Evolutionary conservation across 2,329 filamentous ascomycete species (phyloP), one percentile per base, ranked within the genome.

Genomic region (Fusarium sp.): DNA sequence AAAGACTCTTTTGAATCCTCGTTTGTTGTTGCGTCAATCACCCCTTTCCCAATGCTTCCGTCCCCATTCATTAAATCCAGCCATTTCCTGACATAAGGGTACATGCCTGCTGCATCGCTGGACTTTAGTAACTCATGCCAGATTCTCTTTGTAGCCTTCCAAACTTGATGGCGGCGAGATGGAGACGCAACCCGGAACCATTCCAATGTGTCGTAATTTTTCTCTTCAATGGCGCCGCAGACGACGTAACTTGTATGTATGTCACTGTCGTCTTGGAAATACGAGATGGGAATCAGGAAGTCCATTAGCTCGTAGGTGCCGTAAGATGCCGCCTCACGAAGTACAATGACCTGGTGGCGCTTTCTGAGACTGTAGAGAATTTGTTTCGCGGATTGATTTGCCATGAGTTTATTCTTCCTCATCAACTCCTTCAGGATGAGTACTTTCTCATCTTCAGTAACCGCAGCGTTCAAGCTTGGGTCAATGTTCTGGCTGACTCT

Each of bases 341-440:
- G 29, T 13, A 32, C 11, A 6, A 7, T 13, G 9, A 2, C 2
- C 4, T 0, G 11, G 2, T 32, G 1, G 3, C 10, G 1, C 1
- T 2, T 4, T 5, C 6, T 3, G 29, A 32, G 11, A 13, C 6
- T 2, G 9, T 32, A 2, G 13, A 32, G n/a, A 13, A 3, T 12
- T 13, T 32, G 9, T 12, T 32, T 32, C 2, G 29, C 29, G 7
- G 11, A 11, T 11, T 2, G 11, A 32, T 13, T 13, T 13, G 26
- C 4, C 3, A 7, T 7, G 13, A 29, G n/a, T 22, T 22, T 31
- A n/a, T 13, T 7, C 5, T 25, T 10, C 6, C 40, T 43, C 2
- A 31, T 22, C 1, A 43, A 26, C 10, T n/a, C 40, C 7, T 31
- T 31, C 5, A 43, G 7, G 5, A 22, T 12, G 7, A 19, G 13